Conservation (phyloP, 2,329 filamentous ascomycete genomes). For the Verticillium nubilum region DNA sequence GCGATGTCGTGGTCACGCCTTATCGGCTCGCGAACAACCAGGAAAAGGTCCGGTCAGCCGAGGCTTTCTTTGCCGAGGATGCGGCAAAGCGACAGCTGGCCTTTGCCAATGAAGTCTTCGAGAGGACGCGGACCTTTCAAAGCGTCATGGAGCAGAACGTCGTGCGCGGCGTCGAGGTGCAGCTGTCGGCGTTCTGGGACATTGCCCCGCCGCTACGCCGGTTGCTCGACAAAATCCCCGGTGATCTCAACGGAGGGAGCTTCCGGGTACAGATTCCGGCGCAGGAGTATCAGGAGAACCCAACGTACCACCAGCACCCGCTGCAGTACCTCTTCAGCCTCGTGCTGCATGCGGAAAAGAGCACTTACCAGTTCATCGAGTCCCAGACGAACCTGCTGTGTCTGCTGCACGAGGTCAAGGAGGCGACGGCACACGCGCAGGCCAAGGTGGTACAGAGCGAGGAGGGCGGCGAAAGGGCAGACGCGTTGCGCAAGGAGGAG, state of each 20-base stretch:
- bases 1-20: slow-evolving; percentile 74
- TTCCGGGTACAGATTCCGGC: slow-evolving; percentile 75
- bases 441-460: slow-evolving; percentile 64
- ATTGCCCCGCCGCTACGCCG: slow-evolving; percentile 79
- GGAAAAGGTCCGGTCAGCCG: slow-evolving; percentile 74
- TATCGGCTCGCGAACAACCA: slow-evolving; percentile 70
- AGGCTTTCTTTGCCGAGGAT: slow-evolving; percentile 78
- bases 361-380: slow-evolving; percentile 95
- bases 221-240: slow-evolving; percentile 75
- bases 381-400: slow-evolving; percentile 88
- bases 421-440: slow-evolving; percentile 66
- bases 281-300: slow-evolving; percentile 80
- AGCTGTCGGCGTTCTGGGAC: slow-evolving; percentile 95
- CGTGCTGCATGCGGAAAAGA: slow-evolving; percentile 82
- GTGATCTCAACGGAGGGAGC: slow-evolving; percentile 29
- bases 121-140: slow-evolving; percentile 71
- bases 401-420: slow-evolving; percentile 84
- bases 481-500: slow-evolving; percentile 59
- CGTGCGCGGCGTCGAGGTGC: slow-evolving; percentile 79
- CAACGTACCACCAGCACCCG: slow-evolving; percentile 72
- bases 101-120: slow-evolving; percentile 66
- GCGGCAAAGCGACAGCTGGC: slow-evolving; percentile 63
- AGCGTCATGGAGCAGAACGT: slow-evolving; percentile 80
- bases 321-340: slow-evolving; percentile 87
- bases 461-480: slow-evolving; percentile 33